A percentile compares a stretch with the other conserved stretches of the same genome.
Evolutionary conservation across 2,329 filamentous ascomycete species (phyloP).

Genomic region (Penicillium occitanis): DNA sequence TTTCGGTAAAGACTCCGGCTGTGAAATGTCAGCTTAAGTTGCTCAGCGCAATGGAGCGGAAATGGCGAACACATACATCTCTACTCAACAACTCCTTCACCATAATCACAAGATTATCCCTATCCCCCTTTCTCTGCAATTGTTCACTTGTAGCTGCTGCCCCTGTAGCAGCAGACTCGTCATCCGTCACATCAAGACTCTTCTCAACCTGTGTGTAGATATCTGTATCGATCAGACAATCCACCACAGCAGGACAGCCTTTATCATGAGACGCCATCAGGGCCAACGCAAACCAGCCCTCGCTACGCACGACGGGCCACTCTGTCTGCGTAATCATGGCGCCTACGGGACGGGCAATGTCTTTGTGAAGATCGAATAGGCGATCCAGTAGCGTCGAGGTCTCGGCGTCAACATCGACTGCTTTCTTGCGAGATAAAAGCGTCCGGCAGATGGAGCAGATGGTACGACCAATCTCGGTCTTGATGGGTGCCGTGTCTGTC

Average conservation of each 20-base stretch:
- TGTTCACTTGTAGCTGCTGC: slow-evolving; percentile 27
- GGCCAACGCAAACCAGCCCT: slow-evolving; percentile 52
- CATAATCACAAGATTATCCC: slow-evolving; percentile 43
- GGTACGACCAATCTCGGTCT: slow-evolving; percentile 49
- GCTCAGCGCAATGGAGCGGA: neutral
- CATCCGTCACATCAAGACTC: slow-evolving; percentile 28
- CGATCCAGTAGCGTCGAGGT: slow-evolving; percentile 31
- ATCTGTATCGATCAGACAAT: slow-evolving; percentile 38
- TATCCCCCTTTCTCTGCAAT: slow-evolving; percentile 37
- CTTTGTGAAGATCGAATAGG: slow-evolving; percentile 38
- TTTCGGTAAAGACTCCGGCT: slow-evolving; percentile 33
- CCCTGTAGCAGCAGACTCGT: slow-evolving; percentile 20
- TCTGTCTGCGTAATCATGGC: slow-evolving; percentile 48
- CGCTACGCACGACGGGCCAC: slow-evolving; percentile 50
- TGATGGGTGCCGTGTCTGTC: slow-evolving; percentile 46
- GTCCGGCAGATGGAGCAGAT: slow-evolving; percentile 48
- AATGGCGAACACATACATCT: slow-evolving; percentile 33
- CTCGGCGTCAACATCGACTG: slow-evolving; percentile 24
- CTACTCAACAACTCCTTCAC: slow-evolving; percentile 41
- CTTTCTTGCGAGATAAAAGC: slow-evolving; percentile 31
- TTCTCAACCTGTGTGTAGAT: slow-evolving; percentile 37
- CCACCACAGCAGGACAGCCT: slow-evolving; percentile 36
- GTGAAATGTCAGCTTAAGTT: neutral
- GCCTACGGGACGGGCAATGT: slow-evolving; percentile 41
- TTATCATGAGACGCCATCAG: slow-evolving; percentile 43